Base-by-base conservation (phyloP, 495 filamentous ascomycete species). In the Clavariopsis aquatica region DNA sequence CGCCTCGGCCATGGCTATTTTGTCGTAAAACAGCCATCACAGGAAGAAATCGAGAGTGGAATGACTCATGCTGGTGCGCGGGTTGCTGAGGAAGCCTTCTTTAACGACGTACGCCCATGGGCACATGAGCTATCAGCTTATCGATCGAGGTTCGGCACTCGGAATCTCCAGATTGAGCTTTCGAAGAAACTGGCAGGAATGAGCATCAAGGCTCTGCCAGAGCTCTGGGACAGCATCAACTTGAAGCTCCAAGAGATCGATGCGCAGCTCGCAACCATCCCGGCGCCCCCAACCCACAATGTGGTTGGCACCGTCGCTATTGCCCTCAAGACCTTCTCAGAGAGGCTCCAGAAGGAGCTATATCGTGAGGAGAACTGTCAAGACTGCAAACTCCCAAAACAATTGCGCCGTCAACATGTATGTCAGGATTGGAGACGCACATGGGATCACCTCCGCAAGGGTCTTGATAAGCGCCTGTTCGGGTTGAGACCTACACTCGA, bases 1-100 rank as follows among this genome's bases (percentile, higher is more conserved):
- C 38, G 60, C 0, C 80, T 89, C 0, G 88, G 87, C 0, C 79
- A 88, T 38, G 78, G 74, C 7, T 82, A 81, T 58, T 81, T 72
- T 53, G 77, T 81, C 0, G 80, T 79, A 12, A 82, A 82, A 60
- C 76, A 80, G 41, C 79, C 76, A 0, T 64, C 74, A 13, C 76
- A 78, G 46, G 68, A 70, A 1, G 75, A 75, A 4, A 67, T 82
- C 0, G 70, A 74, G 1, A n/a, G 56, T 1, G 72, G 69, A 0
- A 73, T 80, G 34, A 64, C 61, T 24, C 75, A 77, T 29, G 24
- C 26, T 12, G 62, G 76, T 41, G 80, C 80, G 1, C 71, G 80
- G 3, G 55, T 54, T 0, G 56, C 66, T 10, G 80, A 82, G 57
- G 28, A 60, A 0, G 64, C 62, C 0, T 82, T 81, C 58, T 82